Conservation (phyloP, 169 alveolate species). For the Plasmodium billcollinsi region DNA sequence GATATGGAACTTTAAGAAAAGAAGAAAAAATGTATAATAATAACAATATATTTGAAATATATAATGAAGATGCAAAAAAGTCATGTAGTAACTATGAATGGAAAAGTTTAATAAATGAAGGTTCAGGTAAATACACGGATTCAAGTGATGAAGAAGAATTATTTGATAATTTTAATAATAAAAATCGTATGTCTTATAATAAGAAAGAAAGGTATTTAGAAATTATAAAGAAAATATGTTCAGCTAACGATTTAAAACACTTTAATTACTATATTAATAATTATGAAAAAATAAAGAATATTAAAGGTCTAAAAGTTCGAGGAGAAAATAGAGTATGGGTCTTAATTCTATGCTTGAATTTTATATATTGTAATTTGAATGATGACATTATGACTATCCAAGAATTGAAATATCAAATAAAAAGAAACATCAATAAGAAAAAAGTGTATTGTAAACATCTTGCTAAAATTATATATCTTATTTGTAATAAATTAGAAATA, state of each 20-base stretch:
- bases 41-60: constrained; percentile 4
- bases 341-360: constrained; percentile 56
- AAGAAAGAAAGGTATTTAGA: constrained; percentile 30
- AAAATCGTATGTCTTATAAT: constrained; percentile 3
- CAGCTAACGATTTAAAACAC: constrained; percentile 48
- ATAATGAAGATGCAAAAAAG: not conserved
- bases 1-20: not conserved
- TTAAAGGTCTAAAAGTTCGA: constrained; percentile 42
- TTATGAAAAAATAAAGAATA: constrained; percentile 70
- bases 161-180: constrained; percentile 8
- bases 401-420: constrained; percentile 58
- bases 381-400: constrained; percentile 68
- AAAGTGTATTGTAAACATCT: constrained; percentile 60
- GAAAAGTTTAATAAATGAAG: not conserved
- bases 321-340: constrained; percentile 75
- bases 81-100: not conserved
- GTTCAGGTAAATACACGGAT: not conserved
- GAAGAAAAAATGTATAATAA: not conserved
- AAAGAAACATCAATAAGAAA: constrained; percentile 41
- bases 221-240: constrained; percentile 63
- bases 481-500: constrained; percentile 41
- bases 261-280: constrained; percentile 48
- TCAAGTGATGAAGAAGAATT: constrained; percentile 20
- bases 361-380: constrained; percentile 67
- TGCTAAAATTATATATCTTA: constrained; percentile 59